Base-by-base conservation (phyloP, 192 early-diverging fungal genomes). In the Coemansia sp. region DNA sequence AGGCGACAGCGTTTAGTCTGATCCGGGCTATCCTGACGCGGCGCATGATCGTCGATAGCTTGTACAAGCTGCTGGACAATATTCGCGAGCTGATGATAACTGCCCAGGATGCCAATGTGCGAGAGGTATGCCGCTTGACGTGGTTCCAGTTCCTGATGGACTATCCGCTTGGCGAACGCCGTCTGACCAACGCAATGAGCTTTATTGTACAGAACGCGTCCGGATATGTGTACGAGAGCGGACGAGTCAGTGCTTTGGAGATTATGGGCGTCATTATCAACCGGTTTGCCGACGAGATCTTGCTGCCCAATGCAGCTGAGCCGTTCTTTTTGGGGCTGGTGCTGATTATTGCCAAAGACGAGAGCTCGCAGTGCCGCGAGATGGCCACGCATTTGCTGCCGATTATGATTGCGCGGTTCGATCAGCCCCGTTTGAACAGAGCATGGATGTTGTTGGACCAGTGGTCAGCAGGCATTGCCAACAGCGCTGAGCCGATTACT, bases 21-120 rank as follows among this genome's bases (percentile, higher is more conserved):
- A 87, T 99, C 55, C 85, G 91, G 17, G 91, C 94, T 4, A 91
- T 99, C 37, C 76, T 99, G 43, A 84, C 87, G 0, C 90, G 93
- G 25, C 87, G 94, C 60, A 87, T 93, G 67, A 81, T 97, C 27
- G 88, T 89, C 35, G 89, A 91, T 9, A 93, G 94, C 66, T 83
- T 99, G 57, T 99, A 98, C 71, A 93, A 96, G 60, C 70, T 97
- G n/a, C 90, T 98, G 88, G 89, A 89, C 58, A 77, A 72, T n/a
- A 82, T 98, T 29, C 72, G 87, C 21, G 71, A 86, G 62, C 85
- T 94, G 62, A 91, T 98, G 88, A 86, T 99, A 37, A 93, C 94
- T 0, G 90, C 87, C 51, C 95, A 97, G 76, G 80, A 83, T 11
- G 73, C 66, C 3, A 85, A 91, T 52, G 84, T 91, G 23, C 89